Evolutionary conservation across 1,284 basidiomycete genomes (phyloP).

Genomic region (Ganoderma leucocontextum): DNA sequence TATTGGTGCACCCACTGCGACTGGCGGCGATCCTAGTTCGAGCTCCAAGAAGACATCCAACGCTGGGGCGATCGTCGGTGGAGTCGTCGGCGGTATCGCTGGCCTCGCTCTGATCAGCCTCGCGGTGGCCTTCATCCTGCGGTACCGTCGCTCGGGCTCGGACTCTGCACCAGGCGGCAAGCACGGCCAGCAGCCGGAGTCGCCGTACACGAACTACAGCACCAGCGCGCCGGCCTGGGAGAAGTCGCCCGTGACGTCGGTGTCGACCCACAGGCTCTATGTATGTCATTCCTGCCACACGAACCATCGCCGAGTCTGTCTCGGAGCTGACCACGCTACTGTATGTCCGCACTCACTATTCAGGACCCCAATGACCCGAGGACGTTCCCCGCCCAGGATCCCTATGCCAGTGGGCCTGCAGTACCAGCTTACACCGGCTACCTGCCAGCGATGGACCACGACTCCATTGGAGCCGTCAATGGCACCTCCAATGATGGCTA

Average conservation of each 20-base stretch:
- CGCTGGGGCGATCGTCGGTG: constrained; percentile 23
- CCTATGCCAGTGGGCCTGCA: constrained; percentile 4
- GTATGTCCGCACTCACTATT: too few relatives aligned
- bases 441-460: constrained; percentile 1
- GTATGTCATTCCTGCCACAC: constrained; percentile 11
- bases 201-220: constrained; percentile 4
- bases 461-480: not conserved
- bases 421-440: constrained; percentile 1
- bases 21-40: not conserved
- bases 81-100: constrained; percentile 16
- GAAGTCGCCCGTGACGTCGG: constrained; percentile 8
- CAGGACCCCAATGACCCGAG: constrained; percentile 32
- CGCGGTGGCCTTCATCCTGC: constrained; percentile 20
- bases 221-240: constrained; percentile 13
- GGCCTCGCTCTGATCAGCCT: constrained; percentile 17
- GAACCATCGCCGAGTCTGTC: not conserved
- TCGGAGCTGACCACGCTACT: not conserved
- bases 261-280: constrained; percentile 18
- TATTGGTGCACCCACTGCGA: not conserved
- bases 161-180: not conserved
- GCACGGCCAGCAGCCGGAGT: constrained; percentile 3
- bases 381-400: constrained; percentile 23
- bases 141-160: constrained; percentile 13
- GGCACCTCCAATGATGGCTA: not conserved
- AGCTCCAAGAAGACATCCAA: constrained; percentile 21